phyloP scores from a whole-genome alignment of 805 yeast species.

The Barnettozyma sucrosica region DNA sequence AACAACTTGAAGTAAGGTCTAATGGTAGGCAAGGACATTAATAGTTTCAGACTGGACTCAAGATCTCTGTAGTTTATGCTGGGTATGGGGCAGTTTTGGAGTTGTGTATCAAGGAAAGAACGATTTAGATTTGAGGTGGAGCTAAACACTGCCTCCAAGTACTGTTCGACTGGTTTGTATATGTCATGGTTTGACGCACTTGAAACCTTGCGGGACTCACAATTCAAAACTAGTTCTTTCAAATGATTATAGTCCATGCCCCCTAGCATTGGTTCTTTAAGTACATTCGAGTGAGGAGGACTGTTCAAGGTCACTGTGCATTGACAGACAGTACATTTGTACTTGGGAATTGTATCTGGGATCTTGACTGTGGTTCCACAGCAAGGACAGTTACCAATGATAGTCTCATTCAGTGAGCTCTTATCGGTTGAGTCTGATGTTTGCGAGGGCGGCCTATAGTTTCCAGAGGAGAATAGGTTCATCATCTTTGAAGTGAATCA shows the following conservation, averaged over 20 bases:
- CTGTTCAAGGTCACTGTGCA: conserved; percentile 35
- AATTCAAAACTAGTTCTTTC: conserved; percentile 4
- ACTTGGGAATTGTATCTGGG: conserved; percentile 33
- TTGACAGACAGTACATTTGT: conserved; percentile 58
- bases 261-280: background rate
- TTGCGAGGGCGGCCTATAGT: background rate
- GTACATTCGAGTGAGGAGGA: background rate
- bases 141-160: conserved; percentile 43
- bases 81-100: conserved; percentile 25
- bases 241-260: conserved; percentile 4
- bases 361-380: conserved; percentile 41
- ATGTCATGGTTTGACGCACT: conserved; percentile 21
- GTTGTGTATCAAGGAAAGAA: conserved; percentile 40
- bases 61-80: conserved; percentile 45
- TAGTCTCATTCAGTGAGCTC: conserved; percentile 2
- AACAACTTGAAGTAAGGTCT: conserved; percentile 55
- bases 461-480: background rate
- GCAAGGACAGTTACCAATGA: conserved; percentile 34
- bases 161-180: conserved; percentile 46
- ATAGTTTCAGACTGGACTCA: conserved; percentile 37
- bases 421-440: conserved; percentile 5
- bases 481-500: background rate
- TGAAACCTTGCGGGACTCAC: conserved; percentile 2
- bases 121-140: conserved; percentile 41
- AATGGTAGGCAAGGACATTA: conserved; percentile 51